phyloP scores from a whole-genome alignment of 352 stramenopile species.

The Thraustochytrium striatum region DNA sequence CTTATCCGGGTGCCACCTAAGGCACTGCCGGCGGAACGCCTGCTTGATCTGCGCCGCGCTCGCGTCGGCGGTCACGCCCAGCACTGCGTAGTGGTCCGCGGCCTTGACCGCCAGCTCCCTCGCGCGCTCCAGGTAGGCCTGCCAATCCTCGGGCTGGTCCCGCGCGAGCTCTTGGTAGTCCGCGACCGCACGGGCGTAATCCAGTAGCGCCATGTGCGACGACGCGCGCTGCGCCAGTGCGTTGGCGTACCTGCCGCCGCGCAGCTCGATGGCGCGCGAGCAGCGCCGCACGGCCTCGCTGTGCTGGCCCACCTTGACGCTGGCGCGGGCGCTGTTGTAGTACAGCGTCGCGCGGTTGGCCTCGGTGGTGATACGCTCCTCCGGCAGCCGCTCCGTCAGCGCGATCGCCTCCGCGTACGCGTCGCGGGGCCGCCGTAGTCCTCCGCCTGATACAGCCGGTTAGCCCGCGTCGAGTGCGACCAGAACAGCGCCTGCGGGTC shows the following conservation, averaged over 20 bases:
- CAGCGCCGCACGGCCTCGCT: slow-evolving; percentile 50
- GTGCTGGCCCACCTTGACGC: slow-evolving; percentile 45
- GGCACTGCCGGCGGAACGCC: slow-evolving; percentile 51
- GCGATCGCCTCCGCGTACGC: slow-evolving; percentile 49
- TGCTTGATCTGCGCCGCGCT: slow-evolving; percentile 50
- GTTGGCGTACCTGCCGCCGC: slow-evolving; percentile 49
- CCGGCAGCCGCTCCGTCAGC: slow-evolving; percentile 23
- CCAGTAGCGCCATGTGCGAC: slow-evolving; percentile 53
- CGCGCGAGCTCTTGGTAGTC: slow-evolving; percentile 26
- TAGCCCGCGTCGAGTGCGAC: slow-evolving; percentile 52
- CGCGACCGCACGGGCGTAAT: slow-evolving; percentile 17
- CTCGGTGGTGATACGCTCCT: background rate
- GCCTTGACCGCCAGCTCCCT: slow-evolving; percentile 30
- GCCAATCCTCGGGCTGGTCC: slow-evolving; percentile 11
- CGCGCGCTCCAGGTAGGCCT: slow-evolving; percentile 12
- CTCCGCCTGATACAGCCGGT: slow-evolving; percentile 49
- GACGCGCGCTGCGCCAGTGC: slow-evolving; percentile 53
- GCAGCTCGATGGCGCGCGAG: slow-evolving; percentile 37
- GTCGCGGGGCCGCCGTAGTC: slow-evolving; percentile 45
- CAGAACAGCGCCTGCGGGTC: slow-evolving; percentile 49
- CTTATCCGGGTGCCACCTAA: slow-evolving; percentile 56
- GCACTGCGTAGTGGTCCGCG: slow-evolving; percentile 52
- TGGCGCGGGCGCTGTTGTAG: slow-evolving; percentile 55
- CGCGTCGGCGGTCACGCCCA: slow-evolving; percentile 47
- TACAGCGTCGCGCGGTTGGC: slow-evolving; percentile 51